Percentiles rank a stretch among this genome's conserved stretches.
Evolutionary conservation across 257 asterid species (phyloP).

Genomic region (Solanum pimpinellifolium): DNA sequence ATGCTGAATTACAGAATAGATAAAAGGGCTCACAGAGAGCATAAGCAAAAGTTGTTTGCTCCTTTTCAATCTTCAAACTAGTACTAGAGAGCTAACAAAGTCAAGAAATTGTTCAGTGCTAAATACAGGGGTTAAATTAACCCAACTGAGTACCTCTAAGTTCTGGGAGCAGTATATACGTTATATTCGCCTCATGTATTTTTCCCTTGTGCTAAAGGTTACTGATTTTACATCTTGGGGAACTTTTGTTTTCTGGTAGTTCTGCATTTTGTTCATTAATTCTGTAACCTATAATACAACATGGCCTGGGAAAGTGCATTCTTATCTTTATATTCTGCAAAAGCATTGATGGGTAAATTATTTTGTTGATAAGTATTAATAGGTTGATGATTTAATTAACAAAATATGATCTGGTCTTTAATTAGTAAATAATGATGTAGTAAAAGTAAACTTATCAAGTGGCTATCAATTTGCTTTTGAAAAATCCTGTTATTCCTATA

Average conservation of each 20-base stretch:
- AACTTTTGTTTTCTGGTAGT: background rate
- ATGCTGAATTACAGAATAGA: background rate
- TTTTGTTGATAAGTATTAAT: background rate
- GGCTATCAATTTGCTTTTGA: background rate
- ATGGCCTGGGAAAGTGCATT: background rate
- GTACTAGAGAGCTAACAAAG: no score
- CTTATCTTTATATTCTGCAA: background rate
- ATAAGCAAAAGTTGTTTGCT: background rate
- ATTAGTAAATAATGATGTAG: background rate
- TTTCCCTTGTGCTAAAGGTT: background rate
- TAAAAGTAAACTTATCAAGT: background rate
- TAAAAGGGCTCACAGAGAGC: background rate
- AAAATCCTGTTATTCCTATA: background rate
- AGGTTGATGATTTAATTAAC: background rate
- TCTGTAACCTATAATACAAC: background rate
- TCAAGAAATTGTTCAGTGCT: no score
- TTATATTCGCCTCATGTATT: background rate
- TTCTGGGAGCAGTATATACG: background rate
- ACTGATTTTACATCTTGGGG: background rate
- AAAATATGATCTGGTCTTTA: background rate
- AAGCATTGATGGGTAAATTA: background rate
- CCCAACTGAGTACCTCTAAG: background rate
- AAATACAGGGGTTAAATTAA: background rate
- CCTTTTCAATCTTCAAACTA: background rate
- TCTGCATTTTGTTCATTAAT: background rate